Conservation (phyloP, 2,329 filamentous ascomycete species). For the Beauveria rudraprayagi region DNA sequence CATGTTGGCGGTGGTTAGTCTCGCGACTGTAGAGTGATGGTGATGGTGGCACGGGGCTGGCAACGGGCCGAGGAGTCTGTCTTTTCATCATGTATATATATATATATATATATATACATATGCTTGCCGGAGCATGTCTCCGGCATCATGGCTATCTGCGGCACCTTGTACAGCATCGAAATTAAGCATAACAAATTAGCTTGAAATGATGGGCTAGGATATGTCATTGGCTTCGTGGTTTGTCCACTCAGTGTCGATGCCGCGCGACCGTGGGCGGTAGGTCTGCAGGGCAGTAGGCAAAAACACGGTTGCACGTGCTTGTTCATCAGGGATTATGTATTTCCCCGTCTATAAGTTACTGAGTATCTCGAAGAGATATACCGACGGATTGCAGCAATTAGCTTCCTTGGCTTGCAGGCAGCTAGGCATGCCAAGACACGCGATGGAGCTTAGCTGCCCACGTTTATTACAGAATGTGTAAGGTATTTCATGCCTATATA, state of each 20-base stretch:
- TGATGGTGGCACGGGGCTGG: background rate
- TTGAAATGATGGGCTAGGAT: background rate
- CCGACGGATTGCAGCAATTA: background rate
- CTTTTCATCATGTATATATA: background rate
- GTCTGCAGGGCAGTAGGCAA: background rate
- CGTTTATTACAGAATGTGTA: background rate
- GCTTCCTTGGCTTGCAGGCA: constrained; percentile 4
- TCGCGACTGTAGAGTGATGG: background rate
- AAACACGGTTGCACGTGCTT: background rate
- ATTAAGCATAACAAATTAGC: background rate
- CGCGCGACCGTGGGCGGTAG: constrained; percentile 5
- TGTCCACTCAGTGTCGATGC: constrained; percentile 1
- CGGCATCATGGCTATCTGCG: background rate
- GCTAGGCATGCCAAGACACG: background rate
- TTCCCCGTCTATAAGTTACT: background rate
- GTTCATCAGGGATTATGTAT: background rate
- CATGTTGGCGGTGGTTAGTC: background rate
- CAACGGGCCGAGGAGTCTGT: background rate
- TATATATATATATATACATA: background rate
- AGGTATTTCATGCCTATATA: no score
- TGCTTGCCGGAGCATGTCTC: background rate
- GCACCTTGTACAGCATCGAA: background rate
- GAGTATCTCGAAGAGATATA: background rate
- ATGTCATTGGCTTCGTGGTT: background rate
- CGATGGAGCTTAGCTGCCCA: background rate